Evolutionary conservation across 176 grass and related monocot species (phyloP), one percentile per base, ranked within the genome.

Genomic region (Oryza nivara): DNA sequence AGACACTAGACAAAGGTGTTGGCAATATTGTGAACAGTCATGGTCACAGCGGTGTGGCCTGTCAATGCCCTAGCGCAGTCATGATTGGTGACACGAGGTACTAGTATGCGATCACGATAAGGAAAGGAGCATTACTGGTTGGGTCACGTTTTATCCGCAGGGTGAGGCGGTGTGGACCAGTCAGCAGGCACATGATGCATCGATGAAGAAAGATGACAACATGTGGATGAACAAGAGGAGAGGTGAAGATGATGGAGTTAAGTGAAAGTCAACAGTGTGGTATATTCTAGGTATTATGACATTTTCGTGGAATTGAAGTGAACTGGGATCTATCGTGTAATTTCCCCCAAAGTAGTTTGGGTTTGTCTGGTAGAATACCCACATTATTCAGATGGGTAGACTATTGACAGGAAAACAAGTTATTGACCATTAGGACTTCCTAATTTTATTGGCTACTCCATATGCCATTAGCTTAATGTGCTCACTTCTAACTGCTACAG

Each of bases 361-460:
- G 41, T 45, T 71, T 17, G 65, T 61, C 72, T 5, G 6, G 13
- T 14, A 54, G 36, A 25, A 73, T 23, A 82, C 77, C 26, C 1
- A 56, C 67, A 45, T 58, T 71, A 28, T 11, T 86, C 25, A 45
- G 44, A 89, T 72, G 54, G 65, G 36, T 23, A 70, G 19, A 56
- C 28, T 56, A 71, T 82, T 43, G 25, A 77, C 17, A 48, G 48
- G 17, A 70, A 48, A 58, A 47, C 7, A 85, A 38, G 75, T 28
- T 14, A 77, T 11, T 72, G 19, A 28, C 61, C 17, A 16, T 10
- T 22, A 74, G 38, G 61, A 41, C 20, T 32, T 43, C 9, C 20
- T 60, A 68, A 12, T 48, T 71, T 45, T 68, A 73, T 22, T 49
- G 22, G 65, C 9, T 5, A 88, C 3, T 63, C 40, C 54, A 30